Evolutionary conservation across 305 asterid species (phyloP).

Genomic region (Salvia sclarea): DNA sequence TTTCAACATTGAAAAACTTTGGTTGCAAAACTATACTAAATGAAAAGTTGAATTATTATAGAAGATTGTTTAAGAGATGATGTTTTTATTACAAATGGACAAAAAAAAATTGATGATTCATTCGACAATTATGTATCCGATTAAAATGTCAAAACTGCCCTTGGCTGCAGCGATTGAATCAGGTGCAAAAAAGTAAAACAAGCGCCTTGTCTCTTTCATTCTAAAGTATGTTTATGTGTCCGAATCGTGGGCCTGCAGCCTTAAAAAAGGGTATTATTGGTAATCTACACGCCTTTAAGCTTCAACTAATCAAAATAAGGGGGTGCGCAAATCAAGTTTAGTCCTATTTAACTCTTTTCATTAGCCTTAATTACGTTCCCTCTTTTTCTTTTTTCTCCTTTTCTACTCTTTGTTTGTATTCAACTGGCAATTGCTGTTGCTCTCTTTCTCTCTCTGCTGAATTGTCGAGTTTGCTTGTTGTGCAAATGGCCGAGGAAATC

Average conservation of each 20-base stretch:
- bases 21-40: too few species aligned
- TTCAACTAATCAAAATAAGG: slow-evolving; percentile 19
- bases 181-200: slow-evolving; percentile 32
- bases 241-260: slow-evolving; percentile 36
- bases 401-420: slow-evolving; percentile 7
- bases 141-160: background rate
- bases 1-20: too few species aligned
- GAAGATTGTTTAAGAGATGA: background rate
- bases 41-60: background rate
- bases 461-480: slow-evolving; percentile 28
- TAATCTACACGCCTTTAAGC: slow-evolving; percentile 4
- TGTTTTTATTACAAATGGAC: too few species aligned
- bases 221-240: slow-evolving; percentile 46
- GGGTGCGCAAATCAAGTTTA: slow-evolving; percentile 25
- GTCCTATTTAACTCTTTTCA: slow-evolving; percentile 40
- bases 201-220: slow-evolving; percentile 43
- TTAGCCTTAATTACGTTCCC: slow-evolving; percentile 23
- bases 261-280: slow-evolving; percentile 37
- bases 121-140: background rate
- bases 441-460: slow-evolving; percentile 40
- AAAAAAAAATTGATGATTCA: background rate
- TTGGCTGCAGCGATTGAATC: background rate
- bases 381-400: slow-evolving; percentile 13
- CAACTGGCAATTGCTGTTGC: slow-evolving; percentile 30
- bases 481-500: slow-evolving; percentile 31